Evolutionary conservation across 148 eudicot species (phyloP), one percentile per base, ranked within the genome.

Genomic region (Nepenthes gracilis): DNA sequence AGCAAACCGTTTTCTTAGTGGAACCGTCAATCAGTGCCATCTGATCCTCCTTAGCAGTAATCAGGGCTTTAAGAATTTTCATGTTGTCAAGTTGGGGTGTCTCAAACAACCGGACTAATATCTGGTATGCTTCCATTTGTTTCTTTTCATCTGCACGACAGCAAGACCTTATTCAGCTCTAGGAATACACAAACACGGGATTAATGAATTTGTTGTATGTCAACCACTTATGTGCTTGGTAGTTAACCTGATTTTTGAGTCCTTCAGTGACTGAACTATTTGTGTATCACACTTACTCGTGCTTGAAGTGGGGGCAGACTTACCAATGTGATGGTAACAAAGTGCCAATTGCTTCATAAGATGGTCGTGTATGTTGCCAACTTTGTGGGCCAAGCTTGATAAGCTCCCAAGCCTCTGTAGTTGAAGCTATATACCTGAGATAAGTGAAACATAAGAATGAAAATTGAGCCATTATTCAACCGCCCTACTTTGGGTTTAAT

Each of bases 371-470:
- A 85, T 85, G 74, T 75, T 78, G 60, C 64, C 66, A 54, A 85
- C 81, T 77, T 83, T 89, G 50, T 89, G 85, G 36, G 85, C 82
- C 79, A 89, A 67, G 55, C 85, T 83, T 32, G 80, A 71, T 9
- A 89, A 89, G 71, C 75, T 89, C 96, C 96, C 96, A 89, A 36
- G 93, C 79, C 73, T 84, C 89, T 2, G 89, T 66, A 33, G 89
- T 82, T 36, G 92, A 70, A n/a, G 80, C 68, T 49, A 76, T 56
- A 33, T 76, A 77, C 81, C 96, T 88, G 60, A 34, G 32, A 34
- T 2, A 15, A 34, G 59, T 35, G 12, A 64, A 35, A 2, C 45
- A 34, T 2, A 23, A 49, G 4, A 11, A 35, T 40, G 54, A n/a
- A 43, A 23, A n/a, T 54, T 40, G 4, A 8, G 8, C 45, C 45